Percentiles rank a stretch among this genome's conserved stretches.
Conservation (phyloP, 495 filamentous ascomycete species). For the Xylaria scruposa region DNA sequence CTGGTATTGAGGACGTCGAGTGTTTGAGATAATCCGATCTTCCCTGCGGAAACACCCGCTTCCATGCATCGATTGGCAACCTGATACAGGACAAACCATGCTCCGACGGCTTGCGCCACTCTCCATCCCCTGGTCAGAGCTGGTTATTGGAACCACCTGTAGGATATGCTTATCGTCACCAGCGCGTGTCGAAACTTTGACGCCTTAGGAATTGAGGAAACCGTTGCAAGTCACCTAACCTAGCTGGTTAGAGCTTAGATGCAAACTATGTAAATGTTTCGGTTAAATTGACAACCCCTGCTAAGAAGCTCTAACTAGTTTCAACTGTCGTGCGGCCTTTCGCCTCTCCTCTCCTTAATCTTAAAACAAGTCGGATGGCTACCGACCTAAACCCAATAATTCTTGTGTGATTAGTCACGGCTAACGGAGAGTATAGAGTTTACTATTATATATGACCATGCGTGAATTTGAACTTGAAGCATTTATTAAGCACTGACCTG, state of each 20-base stretch:
- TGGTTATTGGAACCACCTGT: constrained; percentile 5
- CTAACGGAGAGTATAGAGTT: background rate
- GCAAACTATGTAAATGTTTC: background rate
- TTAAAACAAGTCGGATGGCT: background rate
- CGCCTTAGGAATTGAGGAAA: background rate
- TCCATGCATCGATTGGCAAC: constrained; percentile 1
- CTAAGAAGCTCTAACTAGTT: constrained; percentile 5
- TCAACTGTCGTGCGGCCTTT: constrained; percentile 7
- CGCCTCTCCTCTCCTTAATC: background rate
- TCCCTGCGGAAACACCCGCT: constrained; percentile 8
- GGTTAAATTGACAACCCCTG: constrained; percentile 10
- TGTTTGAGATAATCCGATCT: constrained; percentile 21
- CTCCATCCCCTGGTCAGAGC: background rate
- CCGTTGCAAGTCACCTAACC: constrained; percentile 1
- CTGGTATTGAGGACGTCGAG: background rate
- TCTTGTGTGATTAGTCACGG: background rate
- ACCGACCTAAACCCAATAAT: background rate
- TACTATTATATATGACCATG: background rate
- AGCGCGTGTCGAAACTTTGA: constrained; percentile 4
- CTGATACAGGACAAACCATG: constrained; percentile 4
- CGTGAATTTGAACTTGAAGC: background rate
- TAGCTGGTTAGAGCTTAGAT: background rate
- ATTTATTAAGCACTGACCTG: background rate
- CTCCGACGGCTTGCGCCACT: constrained; percentile 21
- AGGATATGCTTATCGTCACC: background rate